These are phyloP conservation scores for Mycena alexandri DNA, from an alignment of 768 basidiomycete genomes.

Conservation along the genomic window DNA sequence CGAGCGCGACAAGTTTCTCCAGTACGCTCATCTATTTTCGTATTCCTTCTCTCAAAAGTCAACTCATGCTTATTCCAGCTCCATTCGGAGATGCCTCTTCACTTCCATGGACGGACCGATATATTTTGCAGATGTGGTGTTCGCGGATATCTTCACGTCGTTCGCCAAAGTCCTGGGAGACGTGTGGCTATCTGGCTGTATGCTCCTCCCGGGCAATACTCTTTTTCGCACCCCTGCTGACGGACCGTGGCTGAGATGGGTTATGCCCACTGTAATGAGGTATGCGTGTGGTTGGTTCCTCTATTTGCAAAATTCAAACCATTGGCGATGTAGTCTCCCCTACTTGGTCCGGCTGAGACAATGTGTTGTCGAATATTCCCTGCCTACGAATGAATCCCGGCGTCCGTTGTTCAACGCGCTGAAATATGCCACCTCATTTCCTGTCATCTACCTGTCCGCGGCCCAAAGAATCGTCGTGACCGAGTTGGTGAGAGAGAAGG, in stretches of 20 bases:
- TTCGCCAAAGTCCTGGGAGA: slow-evolving; percentile 98
- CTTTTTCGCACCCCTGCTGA: slow-evolving; percentile 73
- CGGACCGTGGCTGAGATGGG: slow-evolving; percentile 77
- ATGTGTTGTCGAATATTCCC: slow-evolving; percentile 87
- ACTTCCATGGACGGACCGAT: slow-evolving; percentile 71
- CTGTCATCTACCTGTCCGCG: slow-evolving; percentile 94
- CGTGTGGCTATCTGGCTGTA: slow-evolving; percentile 87
- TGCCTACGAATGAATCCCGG: slow-evolving; percentile 70
- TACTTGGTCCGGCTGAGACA: slow-evolving; percentile 95
- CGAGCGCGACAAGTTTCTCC: slow-evolving; percentile 83
- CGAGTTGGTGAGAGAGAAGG: slow-evolving; percentile 67
- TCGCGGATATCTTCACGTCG: slow-evolving; percentile 96
- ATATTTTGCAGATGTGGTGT: slow-evolving; percentile 91
- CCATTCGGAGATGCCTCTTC: slow-evolving; percentile 80
- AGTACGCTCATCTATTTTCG: slow-evolving; percentile 61
- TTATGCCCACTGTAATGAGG: slow-evolving; percentile 91
- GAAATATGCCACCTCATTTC: slow-evolving; percentile 97
- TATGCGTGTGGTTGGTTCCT: slow-evolving; percentile 45
- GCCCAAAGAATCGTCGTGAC: slow-evolving; percentile 81
- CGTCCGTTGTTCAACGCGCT: slow-evolving; percentile 91
- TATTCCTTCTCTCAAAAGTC: slow-evolving; percentile 20
- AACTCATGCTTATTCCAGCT: slow-evolving; percentile 55
- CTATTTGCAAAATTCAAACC: slow-evolving; percentile 6
- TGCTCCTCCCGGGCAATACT: slow-evolving; percentile 89
- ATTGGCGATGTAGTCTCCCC: slow-evolving; percentile 69